Evolutionary conservation across 306 rosid genomes (phyloP).

Genomic region (Casuarina equisetifolia): DNA sequence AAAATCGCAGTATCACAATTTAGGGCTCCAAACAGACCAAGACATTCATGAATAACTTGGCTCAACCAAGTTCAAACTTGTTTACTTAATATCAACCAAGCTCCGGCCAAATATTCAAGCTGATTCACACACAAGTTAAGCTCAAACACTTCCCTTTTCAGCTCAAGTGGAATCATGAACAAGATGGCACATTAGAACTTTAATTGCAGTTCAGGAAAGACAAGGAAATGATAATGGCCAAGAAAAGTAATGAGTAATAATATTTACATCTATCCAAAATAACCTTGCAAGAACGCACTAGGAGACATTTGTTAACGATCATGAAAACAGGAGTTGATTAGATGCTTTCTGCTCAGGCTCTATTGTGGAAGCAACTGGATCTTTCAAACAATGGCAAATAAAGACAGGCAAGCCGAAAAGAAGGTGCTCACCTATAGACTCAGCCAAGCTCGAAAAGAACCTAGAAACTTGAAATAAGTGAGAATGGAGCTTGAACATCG

Average conservation of each 20-base stretch:
- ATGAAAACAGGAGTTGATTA: not conserved
- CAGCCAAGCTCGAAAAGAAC: not conserved
- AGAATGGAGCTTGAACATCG: not conserved
- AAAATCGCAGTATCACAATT: not conserved
- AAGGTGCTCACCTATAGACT: not conserved
- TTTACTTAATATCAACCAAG: not conserved
- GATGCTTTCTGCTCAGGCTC: not conserved
- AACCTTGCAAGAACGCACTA: not conserved
- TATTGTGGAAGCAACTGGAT: not conserved
- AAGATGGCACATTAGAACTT: not conserved
- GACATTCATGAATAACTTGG: not conserved
- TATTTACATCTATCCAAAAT: not conserved
- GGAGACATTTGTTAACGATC: not conserved
- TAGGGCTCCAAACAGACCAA: not conserved
- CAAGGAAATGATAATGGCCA: not conserved
- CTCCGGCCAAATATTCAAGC: not conserved
- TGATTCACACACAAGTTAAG: not conserved
- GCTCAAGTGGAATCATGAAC: not conserved
- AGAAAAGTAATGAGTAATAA: not conserved
- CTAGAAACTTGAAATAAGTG: not conserved
- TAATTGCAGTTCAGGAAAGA: not conserved
- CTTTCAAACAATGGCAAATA: not conserved
- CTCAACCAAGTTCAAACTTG: constrained; percentile 1
- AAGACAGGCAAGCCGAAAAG: not conserved
- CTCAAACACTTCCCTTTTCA: not conserved